Evolutionary conservation across 768 basidiomycete species (phyloP).

Genomic region (Mrakia hoshinonis): DNA sequence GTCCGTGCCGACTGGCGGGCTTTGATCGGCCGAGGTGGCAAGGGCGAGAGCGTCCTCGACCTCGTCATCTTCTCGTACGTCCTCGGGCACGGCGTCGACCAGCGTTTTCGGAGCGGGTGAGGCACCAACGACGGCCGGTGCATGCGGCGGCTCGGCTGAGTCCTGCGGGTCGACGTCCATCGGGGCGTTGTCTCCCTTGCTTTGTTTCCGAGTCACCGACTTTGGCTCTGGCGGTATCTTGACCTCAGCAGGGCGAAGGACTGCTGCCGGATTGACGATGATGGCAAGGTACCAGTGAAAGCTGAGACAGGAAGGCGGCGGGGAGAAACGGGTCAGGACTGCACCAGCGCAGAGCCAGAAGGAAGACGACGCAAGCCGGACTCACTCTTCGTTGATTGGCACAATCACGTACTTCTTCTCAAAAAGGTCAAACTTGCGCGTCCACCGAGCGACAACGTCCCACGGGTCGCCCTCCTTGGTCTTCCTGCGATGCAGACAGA

Average conservation of each 20-base stretch:
- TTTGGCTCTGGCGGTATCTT: neutral
- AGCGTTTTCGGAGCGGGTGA: neutral
- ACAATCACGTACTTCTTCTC: constrained; percentile 84
- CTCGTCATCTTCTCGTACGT: neutral
- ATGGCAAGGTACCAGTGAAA: constrained; percentile 96
- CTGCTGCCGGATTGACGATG: constrained; percentile 68
- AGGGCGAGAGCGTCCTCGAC: neutral
- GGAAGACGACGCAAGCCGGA: neutral
- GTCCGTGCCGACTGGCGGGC: neutral
- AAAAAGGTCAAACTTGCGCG: constrained; percentile 72
- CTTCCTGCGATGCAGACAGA: neutral
- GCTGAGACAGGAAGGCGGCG: constrained; percentile 44
- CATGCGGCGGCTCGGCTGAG: neutral
- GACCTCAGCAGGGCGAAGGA: constrained; percentile 42
- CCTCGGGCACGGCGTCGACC: neutral
- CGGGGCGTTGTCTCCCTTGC: neutral
- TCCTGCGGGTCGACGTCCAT: neutral
- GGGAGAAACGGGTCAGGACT: neutral
- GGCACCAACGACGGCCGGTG: neutral
- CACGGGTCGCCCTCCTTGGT: constrained; percentile 44
- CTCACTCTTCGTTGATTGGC: constrained; percentile 93
- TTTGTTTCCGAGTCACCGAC: neutral
- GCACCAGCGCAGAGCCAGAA: neutral
- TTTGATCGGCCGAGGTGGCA: neutral
- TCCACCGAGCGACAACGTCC: constrained; percentile 86